Conservation (phyloP, 202 grass and related monocot genomes). For the Setaria italica region DNA sequence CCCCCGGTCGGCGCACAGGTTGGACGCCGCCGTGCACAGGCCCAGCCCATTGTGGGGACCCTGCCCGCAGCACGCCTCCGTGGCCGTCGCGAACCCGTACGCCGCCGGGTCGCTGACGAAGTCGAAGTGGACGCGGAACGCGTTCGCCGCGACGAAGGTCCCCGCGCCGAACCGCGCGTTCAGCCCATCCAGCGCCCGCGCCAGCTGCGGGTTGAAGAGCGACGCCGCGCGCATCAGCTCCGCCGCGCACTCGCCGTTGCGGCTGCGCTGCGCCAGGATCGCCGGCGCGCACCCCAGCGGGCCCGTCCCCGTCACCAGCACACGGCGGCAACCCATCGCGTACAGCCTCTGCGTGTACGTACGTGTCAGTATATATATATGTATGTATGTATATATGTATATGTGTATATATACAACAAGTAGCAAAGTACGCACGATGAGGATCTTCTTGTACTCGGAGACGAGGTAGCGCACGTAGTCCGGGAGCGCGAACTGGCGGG, state of each 20-base stretch:
- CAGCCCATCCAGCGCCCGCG: constrained; percentile 43
- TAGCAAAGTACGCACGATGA: constrained; percentile 31
- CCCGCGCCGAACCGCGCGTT: constrained; percentile 60
- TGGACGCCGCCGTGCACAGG: constrained; percentile 61
- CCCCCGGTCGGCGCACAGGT: constrained; percentile 60
- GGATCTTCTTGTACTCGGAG: constrained; percentile 86
- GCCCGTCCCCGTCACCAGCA: constrained; percentile 90
- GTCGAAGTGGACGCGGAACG: constrained; percentile 82
- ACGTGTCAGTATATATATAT: background rate
- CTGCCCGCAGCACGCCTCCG: constrained; percentile 87
- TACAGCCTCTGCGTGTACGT: constrained; percentile 54
- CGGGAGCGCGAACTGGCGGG: constrained; percentile 76
- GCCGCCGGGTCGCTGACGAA: constrained; percentile 70
- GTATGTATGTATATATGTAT: background rate
- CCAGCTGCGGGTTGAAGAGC: constrained; percentile 91
- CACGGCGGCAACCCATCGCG: constrained; percentile 58
- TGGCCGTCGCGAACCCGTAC: constrained; percentile 71
- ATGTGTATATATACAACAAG: background rate
- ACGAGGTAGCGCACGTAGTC: constrained; percentile 81
- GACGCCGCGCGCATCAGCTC: constrained; percentile 79
- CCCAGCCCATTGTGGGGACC: constrained; percentile 86
- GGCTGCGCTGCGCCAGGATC: constrained; percentile 61
- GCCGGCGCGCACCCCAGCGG: constrained; percentile 91
- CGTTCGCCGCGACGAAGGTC: constrained; percentile 74
- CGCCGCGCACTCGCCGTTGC: constrained; percentile 51